Evolutionary conservation across 2,329 filamentous ascomycete genomes (phyloP).

Genomic region (Daldinia eschscholtzii): DNA sequence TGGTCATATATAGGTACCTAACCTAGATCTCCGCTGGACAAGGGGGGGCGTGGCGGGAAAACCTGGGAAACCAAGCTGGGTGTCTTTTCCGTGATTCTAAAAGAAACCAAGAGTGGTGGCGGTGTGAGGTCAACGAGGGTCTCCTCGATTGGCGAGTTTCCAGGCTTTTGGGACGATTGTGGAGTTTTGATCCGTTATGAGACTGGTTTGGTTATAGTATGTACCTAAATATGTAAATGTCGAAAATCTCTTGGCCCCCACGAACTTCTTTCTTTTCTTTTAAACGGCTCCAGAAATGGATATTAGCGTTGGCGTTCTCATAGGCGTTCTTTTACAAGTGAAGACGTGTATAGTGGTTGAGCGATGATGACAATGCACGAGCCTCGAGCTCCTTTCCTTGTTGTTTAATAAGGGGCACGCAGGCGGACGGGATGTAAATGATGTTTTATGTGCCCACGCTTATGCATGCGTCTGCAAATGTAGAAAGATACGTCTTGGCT

Average conservation of each 20-base stretch:
- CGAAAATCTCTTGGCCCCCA: conserved; percentile 39
- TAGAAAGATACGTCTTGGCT: conserved; percentile 33
- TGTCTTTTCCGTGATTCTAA: conserved; percentile 27
- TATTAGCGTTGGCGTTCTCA: conserved; percentile 15
- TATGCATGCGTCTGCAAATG: conserved; percentile 42
- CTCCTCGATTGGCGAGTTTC: conserved; percentile 43
- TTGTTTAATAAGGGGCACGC: conserved; percentile 38
- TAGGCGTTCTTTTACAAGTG: conserved; percentile 21
- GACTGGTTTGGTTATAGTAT: conserved; percentile 22
- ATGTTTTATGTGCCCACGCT: conserved; percentile 39
- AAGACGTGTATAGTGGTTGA: conserved; percentile 14
- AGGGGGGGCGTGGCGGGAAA: conserved; percentile 26
- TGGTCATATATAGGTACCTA: conserved; percentile 44
- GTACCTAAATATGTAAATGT: not conserved
- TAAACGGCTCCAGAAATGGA: conserved; percentile 41
- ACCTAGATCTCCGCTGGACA: conserved; percentile 42
- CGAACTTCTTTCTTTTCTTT: conserved; percentile 17
- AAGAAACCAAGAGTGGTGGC: conserved; percentile 43
- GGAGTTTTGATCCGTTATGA: conserved; percentile 46
- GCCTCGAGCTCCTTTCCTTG: conserved; percentile 18
- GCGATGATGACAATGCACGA: conserved; percentile 25
- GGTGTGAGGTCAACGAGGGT: conserved; percentile 48
- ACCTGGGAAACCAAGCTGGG: conserved; percentile 35
- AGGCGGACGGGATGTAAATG: conserved; percentile 40
- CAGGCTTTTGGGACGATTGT: conserved; percentile 47